phyloP scores from a whole-genome alignment of 1,139 yeast genomes.

The Diutina scorzettiae region DNA sequence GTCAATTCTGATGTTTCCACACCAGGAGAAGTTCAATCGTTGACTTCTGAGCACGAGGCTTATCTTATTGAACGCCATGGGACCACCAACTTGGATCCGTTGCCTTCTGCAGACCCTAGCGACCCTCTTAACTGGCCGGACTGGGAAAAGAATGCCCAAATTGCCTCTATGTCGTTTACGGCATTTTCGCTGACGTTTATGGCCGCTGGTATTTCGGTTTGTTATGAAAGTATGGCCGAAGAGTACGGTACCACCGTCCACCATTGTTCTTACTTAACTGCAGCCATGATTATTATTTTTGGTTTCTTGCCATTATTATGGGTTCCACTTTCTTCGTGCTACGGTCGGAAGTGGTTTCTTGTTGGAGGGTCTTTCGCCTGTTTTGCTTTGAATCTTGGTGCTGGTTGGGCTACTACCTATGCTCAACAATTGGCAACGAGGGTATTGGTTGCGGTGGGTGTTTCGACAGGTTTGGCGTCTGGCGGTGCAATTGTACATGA shows the following conservation, averaged over 20 bases:
- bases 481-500: conserved; percentile 1
- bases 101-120: not conserved
- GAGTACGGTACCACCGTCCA: not conserved
- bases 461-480: not conserved
- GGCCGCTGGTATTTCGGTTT: conserved; percentile 1
- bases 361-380: not conserved
- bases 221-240: conserved; percentile 2
- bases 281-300: not conserved
- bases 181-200: conserved; percentile 4
- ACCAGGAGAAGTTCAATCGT: not conserved
- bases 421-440: conserved; percentile 5
- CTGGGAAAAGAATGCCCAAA: conserved; percentile 2
- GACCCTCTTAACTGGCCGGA: conserved; percentile 3
- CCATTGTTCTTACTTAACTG: not conserved
- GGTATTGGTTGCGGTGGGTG: not conserved
- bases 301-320: not conserved
- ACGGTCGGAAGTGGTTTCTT: conserved; percentile 3
- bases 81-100: not conserved
- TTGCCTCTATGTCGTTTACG: not conserved
- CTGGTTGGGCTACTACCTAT: not conserved
- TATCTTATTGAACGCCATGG: conserved; percentile 1
- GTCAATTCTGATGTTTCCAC: not conserved
- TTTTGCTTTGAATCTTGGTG: conserved; percentile 1
- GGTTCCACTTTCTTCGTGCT: not conserved
- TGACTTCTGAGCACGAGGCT: not conserved